Evolutionary conservation across 1,284 basidiomycete genomes (phyloP), one percentile per base, ranked within the genome.

Genomic region (Phellopilus nigrolimitatus): DNA sequence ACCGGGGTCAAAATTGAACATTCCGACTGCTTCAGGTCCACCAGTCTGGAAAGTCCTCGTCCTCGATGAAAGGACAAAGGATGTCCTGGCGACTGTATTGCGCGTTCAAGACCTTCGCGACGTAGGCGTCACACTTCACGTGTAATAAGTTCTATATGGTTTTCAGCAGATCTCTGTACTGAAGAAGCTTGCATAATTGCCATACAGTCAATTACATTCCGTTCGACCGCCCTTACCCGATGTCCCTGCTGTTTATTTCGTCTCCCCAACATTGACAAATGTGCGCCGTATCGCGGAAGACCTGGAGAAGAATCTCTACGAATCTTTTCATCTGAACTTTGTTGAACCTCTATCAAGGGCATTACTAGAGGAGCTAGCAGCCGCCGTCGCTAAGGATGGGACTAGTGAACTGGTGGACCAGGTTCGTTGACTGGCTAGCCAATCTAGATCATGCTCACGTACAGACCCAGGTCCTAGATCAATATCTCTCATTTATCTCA

Each of bases 21-120:
- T 71, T 4, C 69, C 79, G 3, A 67, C 74, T 6, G 64, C 74
- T 1, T 70, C 80, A n/a, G 81, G 79, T 0, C 89, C 92, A 25
- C 84, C 91, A 3, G 84, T 97, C 3, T 99, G 97, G 95, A 99
- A 99, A 69, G 86, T 99, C 6, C 75, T 99, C 6, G 84, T 99
- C 1, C 75, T 99, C 56, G 97, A 99, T 68, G 91, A 95, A 64
- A 80, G 88, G 58, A 95, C 93, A 46, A 97, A 98, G 67, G 95
- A 99, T 66, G 87, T 99, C 27, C 77, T 99, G 27, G 95, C 95
- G 8, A 98, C 97, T 0, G 89, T 92, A 13, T 70, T 99, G 59
- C 81, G 95, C 50, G 97, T 99, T 1, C 95, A 97, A 67, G 97
- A 99, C 69, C 74, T 99, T 55, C 79, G 97, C 47, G 95, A 98